phyloP scores from a whole-genome alignment of 108 stramenopile genomes.

The Nitzschia sp. region DNA sequence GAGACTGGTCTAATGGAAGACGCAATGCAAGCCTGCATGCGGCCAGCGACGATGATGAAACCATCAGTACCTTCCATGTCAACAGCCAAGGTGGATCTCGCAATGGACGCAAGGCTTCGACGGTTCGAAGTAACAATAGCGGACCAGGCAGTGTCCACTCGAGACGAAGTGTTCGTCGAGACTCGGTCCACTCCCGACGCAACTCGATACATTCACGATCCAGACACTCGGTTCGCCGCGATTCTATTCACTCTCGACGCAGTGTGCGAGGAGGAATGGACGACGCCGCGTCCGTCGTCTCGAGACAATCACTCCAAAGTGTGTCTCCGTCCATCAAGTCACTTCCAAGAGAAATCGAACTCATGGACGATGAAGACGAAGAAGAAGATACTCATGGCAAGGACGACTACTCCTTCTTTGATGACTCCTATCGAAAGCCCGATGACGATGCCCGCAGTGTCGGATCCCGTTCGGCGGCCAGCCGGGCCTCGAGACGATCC shows the following conservation, averaged over 20 bases:
- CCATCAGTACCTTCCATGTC: conserved; percentile 33
- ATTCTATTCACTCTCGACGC: conserved; percentile 37
- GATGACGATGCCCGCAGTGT: conserved; percentile 33
- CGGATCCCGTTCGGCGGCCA: conserved; percentile 36
- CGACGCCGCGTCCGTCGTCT: conserved; percentile 36
- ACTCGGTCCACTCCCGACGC: conserved; percentile 24
- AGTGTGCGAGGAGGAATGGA: conserved; percentile 38
- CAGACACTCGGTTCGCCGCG: conserved; percentile 22
- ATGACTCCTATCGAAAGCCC: conserved; percentile 31
- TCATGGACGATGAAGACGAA: conserved; percentile 55
- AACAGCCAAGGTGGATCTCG: not conserved
- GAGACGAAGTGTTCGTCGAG: conserved; percentile 13
- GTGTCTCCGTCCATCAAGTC: conserved; percentile 45
- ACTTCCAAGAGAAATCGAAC: conserved; percentile 55
- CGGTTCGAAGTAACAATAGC: not conserved
- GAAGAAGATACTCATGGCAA: conserved; percentile 33
- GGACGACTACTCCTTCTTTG: conserved; percentile 37
- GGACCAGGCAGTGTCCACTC: conserved; percentile 22
- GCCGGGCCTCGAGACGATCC: conserved; percentile 26
- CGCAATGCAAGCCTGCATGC: not conserved
- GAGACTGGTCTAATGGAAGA: conserved; percentile 13
- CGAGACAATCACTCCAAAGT: conserved; percentile 35
- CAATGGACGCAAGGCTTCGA: not conserved
- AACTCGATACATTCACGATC: conserved; percentile 29
- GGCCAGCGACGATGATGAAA: conserved; percentile 35